Base-by-base conservation (phyloP, 805 yeast genomes). In the Monosporozyma yasuniensis region DNA sequence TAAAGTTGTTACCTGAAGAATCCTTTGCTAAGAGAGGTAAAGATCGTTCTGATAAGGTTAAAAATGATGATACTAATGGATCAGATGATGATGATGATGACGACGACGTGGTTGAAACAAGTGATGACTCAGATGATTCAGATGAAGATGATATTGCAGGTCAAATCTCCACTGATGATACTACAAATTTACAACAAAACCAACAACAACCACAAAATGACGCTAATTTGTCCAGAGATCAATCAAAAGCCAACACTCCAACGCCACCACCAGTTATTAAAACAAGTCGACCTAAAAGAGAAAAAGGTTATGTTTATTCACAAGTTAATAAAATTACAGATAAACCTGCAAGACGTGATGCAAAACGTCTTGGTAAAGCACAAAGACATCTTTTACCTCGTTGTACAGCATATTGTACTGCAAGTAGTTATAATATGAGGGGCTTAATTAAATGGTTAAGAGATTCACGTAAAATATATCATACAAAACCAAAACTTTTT, bases 371-470 rank as follows among this genome's bases (percentile, higher is more conserved):
- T 51, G 96, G 96, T 3, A 93, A 90, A 64, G 67, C 69, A 34
- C 74, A 73, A 54, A 72, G 98, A 53, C 84, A 84, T 32, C 69
- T 88, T 53, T 74, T 93, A 50, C 98, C 99, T 3, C 73, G 99
- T 53, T 96, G 90, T 1, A 91, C 98, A 0, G 96, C 96, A 2
- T 93, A 89, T 64, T 91, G 98, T 68, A 91, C 98, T 0, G 89
- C 97, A 25, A 90, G 96, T 28, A 81, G 93, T 22, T 93, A 90
- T 62, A 80, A 80, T 56, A 87, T 93, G 95, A 79, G 84, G 57
- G 97, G 89, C 46, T 71, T 93, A 39, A 74, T 84, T 45, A 73
- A 91, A 59, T 91, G 96, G 90, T 69, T 93, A 47, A 82, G 84
- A 59, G 93, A 87, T 46, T 76, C 88, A 21, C 85, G 80, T 61